Evolutionary conservation across 306 rosid species (phyloP).

Genomic region (Oxytropis ochrocephala): DNA sequence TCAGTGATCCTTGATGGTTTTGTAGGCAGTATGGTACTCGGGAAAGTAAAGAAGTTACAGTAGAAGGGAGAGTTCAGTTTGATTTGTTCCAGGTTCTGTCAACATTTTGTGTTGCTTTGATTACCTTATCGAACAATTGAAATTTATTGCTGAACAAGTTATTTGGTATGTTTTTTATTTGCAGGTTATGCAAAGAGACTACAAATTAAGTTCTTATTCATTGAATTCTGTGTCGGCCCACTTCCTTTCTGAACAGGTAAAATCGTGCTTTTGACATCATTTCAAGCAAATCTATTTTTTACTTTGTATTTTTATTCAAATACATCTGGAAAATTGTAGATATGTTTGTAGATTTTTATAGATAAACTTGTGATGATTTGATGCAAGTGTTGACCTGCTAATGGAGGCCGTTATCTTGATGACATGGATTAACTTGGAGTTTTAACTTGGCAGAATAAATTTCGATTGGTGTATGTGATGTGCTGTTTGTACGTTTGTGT

Average conservation of each 20-base stretch:
- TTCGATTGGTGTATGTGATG: neutral
- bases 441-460: conserved; percentile 1
- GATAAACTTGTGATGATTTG: neutral
- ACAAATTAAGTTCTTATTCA: conserved; percentile 92
- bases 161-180: conserved; percentile 17
- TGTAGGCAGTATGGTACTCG: conserved; percentile 88
- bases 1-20: conserved; percentile 25
- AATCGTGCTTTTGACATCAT: conserved; percentile 15
- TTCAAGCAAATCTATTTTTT: conserved; percentile 6
- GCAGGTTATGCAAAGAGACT: conserved; percentile 88
- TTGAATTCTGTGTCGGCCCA: conserved; percentile 94
- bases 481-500: neutral
- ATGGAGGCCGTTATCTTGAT: neutral
- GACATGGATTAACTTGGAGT: neutral
- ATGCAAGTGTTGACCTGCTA: neutral
- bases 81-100: conserved; percentile 88
- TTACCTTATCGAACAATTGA: conserved; percentile 6
- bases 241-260: conserved; percentile 96
- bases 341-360: neutral
- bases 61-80: conserved; percentile 98
- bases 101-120: conserved; percentile 17
- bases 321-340: neutral
- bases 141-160: conserved; percentile 13
- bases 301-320: conserved; percentile 8
- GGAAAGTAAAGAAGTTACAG: conserved; percentile 89